Evolutionary conservation across 257 asterid genomes (phyloP), one percentile per base, ranked within the genome.

Genomic region (Solanum lycopersicoides): DNA sequence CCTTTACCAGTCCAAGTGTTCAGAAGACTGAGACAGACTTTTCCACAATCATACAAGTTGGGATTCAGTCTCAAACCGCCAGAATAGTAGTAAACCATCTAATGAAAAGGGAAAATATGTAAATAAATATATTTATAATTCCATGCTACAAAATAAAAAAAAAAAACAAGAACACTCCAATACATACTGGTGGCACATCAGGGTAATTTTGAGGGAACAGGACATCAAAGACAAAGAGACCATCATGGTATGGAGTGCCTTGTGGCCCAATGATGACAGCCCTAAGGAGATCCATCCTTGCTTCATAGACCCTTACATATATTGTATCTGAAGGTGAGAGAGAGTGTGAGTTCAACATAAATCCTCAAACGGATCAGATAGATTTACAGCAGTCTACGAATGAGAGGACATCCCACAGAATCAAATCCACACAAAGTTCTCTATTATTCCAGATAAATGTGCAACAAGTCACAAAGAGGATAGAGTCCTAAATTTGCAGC

Each of bases 171-270:
- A 37, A 37, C 39, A 25, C 44, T 10, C 68, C 20, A 76, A 69
- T 88, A 80, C 94, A 34, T 90, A 91, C 94, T 68, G 95, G 95
- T 82, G 95, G 94, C 69, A 73, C 87, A 41, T 86, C 83, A 42
- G 95, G 95, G 87, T 93, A 93, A 18, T 82, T 66, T 50, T 87
- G 88, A 88, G 95, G 95, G 89, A 93, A 91, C 63, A 88, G 85
- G 60, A 89, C 88, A 88, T 93, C 93, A 86, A 91, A 93, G 75
- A 91, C 93, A 85, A 93, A 93, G 85, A 91, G 92, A 41, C 95
- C 94, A 87, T 93, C 95, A 90, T 93, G 95, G 89, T 91, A 93
- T 15, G 95, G 95, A 86, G 95, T 93, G 82, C 95, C 95, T 86
- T 90, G 92, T 35, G 95, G 95, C 83, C 95, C 95, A 34, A 90